A percentile compares a stretch with the other conserved stretches of the same genome.
Evolutionary conservation across 768 basidiomycete genomes (phyloP).

Genomic region (Udeniomyces megalosporus): DNA sequence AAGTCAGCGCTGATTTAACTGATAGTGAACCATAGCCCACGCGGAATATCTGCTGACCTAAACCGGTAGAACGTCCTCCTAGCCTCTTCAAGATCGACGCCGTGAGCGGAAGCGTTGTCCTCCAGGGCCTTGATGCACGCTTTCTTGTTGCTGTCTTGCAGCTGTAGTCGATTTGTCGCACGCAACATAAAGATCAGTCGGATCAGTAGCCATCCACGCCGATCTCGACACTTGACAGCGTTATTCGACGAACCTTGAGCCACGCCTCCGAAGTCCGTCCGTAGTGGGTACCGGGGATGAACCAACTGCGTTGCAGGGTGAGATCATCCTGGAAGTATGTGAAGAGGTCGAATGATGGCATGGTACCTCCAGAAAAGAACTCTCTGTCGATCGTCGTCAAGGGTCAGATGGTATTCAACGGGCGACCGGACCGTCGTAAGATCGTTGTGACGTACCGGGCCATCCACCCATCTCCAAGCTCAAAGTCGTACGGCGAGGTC

Average conservation of each 20-base stretch:
- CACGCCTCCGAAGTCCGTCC: background rate
- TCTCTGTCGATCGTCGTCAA: background rate
- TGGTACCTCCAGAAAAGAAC: slow-evolving; percentile 42
- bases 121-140: slow-evolving; percentile 39
- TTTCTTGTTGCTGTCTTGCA: slow-evolving; percentile 41
- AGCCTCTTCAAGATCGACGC: slow-evolving; percentile 37
- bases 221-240: too few relatives aligned
- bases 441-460: slow-evolving; percentile 30
- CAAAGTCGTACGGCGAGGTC: slow-evolving; percentile 51
- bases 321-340: too few relatives aligned
- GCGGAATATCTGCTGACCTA: background rate
- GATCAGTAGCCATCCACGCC: too few relatives aligned
- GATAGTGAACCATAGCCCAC: background rate
- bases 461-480: slow-evolving; percentile 58
- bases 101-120: slow-evolving; percentile 37
- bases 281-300: slow-evolving; percentile 40
- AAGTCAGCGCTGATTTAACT: background rate
- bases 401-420: background rate
- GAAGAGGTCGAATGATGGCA: slow-evolving; percentile 39
- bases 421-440: background rate
- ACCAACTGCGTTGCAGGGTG: too few relatives aligned
- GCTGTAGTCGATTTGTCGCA: too few relatives aligned
- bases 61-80: slow-evolving; percentile 45
- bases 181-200: too few relatives aligned
- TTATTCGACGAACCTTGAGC: slow-evolving; percentile 27